Percentiles rank a stretch among this genome's conserved stretches.
phyloP scores from a whole-genome alignment of 257 asterid genomes.

The Capsicum rhomboideum region DNA sequence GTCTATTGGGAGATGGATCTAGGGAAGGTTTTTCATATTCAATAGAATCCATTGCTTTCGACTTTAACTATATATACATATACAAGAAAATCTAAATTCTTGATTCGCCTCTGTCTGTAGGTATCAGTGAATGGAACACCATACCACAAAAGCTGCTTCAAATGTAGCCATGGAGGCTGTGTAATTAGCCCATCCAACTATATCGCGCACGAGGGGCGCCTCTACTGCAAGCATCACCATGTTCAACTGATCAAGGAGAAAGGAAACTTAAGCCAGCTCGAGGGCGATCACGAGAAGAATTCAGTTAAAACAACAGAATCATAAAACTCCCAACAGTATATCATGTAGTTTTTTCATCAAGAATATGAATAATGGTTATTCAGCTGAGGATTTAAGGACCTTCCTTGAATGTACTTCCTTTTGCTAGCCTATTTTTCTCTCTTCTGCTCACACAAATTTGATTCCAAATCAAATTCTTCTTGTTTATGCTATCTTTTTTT shows the following conservation, averaged over 20 bases:
- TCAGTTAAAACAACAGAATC: conserved; percentile 10
- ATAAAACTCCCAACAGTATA: not conserved
- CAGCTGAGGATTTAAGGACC: not conserved
- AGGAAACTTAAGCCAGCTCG: conserved; percentile 95
- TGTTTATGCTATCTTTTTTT: not conserved
- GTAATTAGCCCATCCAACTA: conserved; percentile 85
- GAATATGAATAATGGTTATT: not conserved
- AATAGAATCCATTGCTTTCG: not conserved
- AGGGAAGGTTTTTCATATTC: not conserved
- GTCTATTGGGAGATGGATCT: not conserved
- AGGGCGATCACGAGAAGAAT: conserved; percentile 51
- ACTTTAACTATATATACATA: not conserved
- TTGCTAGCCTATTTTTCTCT: not conserved
- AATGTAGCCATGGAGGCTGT: conserved; percentile 89
- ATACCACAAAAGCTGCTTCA: conserved; percentile 90
- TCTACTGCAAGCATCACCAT: conserved; percentile 96
- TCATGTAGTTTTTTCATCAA: not conserved
- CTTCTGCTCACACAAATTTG: not conserved
- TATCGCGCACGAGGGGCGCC: conserved; percentile 85
- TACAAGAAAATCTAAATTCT: not conserved
- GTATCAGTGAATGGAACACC: conserved; percentile 80
- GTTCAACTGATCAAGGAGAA: conserved; percentile 93
- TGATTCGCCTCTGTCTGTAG: conserved; percentile 19
- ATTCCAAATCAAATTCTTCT: not conserved
- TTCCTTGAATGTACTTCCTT: not conserved